Base-by-base conservation (phyloP, 306 rosid genomes). In the Fragaria vesca region DNA sequence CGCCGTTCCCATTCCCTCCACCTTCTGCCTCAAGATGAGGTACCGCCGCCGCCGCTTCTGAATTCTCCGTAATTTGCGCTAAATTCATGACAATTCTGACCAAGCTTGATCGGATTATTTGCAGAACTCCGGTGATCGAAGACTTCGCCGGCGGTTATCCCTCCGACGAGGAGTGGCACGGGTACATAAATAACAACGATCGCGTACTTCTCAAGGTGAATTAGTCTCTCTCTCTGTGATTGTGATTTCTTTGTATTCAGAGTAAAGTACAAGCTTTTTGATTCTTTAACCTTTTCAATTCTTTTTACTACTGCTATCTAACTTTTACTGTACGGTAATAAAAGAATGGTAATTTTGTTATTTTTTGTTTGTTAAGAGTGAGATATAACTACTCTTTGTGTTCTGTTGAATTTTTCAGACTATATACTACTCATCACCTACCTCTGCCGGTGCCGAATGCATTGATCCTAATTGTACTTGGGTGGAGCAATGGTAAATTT, bases 1-100 rank as follows among this genome's bases (percentile, higher is more conserved):
- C 77, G 86, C 86, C 57, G 54, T 79, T 78, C 75, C 97, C 20
- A 90, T 95, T 71, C 99, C 94, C n/a, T 95, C 99, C 47, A 95
- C 99, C 30, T 95, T 95, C 76, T 95, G 97, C 74, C 97, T 95
- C 86, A 89, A 48, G 79, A 95, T 95, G 99, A 95, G 97, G 98
- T 94, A 3, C 20, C 24, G 60, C 60, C 60, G 60, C 26, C 26
- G 9, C 55, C n/a, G 55, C 16, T 17, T 76, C 24, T 77, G 34
- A 43, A 65, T 66, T 32, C 63, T 11, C 61, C 40, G 26, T 65
- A 15, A 6, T 60, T 28, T 4, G 1, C 4, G 48, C 71, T 51
- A 17, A 11, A 69, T 46, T 72, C 24, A 28, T 3, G 66, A 30
- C 8, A 2, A 28, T 12, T 62, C 34, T 58, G 34, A 57, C 30